Conservation (phyloP, 2,329 filamentous ascomycete species). For the Scortechinia acanthostroma region DNA sequence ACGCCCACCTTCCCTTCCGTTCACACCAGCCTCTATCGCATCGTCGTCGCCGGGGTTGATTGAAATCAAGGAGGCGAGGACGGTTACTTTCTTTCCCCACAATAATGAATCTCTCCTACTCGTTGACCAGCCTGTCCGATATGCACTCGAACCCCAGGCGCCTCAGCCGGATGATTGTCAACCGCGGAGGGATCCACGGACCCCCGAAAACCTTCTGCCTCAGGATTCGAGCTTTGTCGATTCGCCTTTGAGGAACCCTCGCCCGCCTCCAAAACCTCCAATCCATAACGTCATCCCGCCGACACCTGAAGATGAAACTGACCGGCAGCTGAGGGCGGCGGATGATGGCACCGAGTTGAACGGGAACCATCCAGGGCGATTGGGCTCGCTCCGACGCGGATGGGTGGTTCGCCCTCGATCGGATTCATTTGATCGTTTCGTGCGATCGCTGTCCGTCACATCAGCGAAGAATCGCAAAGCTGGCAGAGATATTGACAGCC, state of each 20-base stretch:
- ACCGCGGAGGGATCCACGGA: no score
- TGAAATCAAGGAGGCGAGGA: conserved; percentile 54
- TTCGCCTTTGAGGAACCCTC: conserved; percentile 49
- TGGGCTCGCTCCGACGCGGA: conserved; percentile 24
- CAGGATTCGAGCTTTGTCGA: no score
- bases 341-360: conserved; percentile 1
- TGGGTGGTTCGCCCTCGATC: conserved; percentile 24
- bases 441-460: conserved; percentile 25
- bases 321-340: neutral
- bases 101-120: conserved; percentile 57
- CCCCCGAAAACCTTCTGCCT: conserved; percentile 7
- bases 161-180: no score
- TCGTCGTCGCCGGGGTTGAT: conserved; percentile 36
- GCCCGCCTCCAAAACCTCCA: conserved; percentile 46
- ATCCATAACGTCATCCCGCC: conserved; percentile 38
- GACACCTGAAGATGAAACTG: neutral
- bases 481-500: conserved; percentile 32
- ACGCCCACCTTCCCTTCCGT: neutral
- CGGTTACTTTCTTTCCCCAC: conserved; percentile 52
- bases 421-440: conserved; percentile 23
- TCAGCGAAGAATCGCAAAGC: conserved; percentile 29
- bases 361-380: conserved; percentile 14
- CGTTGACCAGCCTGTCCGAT: conserved; percentile 38
- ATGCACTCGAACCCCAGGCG: neutral
- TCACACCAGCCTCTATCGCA: neutral